A percentile compares a stretch with the other conserved stretches of the same genome.
Conservation (phyloP, 2,329 filamentous ascomycete species). For the Akanthomyces dipterigenus region DNA sequence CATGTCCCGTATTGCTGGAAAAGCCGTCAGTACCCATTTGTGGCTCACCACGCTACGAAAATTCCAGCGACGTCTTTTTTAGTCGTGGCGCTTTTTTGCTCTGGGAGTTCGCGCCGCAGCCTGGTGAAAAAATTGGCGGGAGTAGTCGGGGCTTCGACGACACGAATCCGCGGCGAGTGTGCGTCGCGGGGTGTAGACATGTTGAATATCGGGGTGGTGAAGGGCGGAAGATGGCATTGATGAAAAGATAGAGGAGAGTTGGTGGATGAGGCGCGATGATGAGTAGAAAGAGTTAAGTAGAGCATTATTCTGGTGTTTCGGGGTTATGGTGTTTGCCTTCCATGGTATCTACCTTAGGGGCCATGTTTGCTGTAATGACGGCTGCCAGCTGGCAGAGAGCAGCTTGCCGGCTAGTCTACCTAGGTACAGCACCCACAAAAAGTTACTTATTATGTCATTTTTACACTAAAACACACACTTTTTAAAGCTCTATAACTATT, state of each 20-base stretch:
- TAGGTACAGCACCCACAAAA: too few relatives aligned
- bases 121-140: not conserved
- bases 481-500: too few relatives aligned
- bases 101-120: not conserved
- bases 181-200: not conserved
- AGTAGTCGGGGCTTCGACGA: not conserved
- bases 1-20: not conserved
- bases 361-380: not conserved
- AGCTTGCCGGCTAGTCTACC: not conserved
- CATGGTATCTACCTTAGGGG: too few relatives aligned
- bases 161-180: not conserved
- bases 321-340: not conserved
- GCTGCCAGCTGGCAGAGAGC: not conserved
- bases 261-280: not conserved
- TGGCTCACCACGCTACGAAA: slow-evolving; percentile 5
- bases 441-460: too few relatives aligned
- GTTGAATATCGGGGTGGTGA: not conserved
- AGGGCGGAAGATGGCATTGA: not conserved
- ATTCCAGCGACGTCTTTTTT: not conserved
- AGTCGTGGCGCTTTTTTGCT: slow-evolving; percentile 1
- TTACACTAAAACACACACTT: too few relatives aligned
- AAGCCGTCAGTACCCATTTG: slow-evolving; percentile 5
- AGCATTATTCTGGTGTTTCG: not conserved
- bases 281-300: not conserved
- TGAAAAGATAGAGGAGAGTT: not conserved